Evolutionary conservation across 1,284 basidiomycete genomes (phyloP).

Genomic region (Marasmius fiardii): DNA sequence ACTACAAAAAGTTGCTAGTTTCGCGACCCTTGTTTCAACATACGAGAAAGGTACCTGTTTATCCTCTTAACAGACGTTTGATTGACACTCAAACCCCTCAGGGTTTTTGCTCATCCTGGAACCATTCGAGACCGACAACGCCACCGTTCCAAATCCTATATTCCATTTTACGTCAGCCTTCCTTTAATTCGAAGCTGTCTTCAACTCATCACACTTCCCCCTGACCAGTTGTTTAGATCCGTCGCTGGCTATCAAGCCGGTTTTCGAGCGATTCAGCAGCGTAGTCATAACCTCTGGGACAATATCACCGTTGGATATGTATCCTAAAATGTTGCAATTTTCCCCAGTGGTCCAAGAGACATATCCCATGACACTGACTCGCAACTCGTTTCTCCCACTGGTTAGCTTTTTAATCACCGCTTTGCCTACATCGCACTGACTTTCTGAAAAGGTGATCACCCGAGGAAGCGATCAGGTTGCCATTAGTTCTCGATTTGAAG

Average conservation of each 20-base stretch:
- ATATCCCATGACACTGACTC: conserved; percentile 96
- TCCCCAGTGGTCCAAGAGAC: conserved; percentile 96
- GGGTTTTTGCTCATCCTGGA: conserved; percentile 97
- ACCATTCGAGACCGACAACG: conserved; percentile 98
- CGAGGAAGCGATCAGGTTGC: conserved; percentile 98
- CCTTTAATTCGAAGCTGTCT: neutral
- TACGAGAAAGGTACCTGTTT: conserved; percentile 85
- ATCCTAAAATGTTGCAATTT: conserved; percentile 99
- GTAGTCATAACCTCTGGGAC: conserved; percentile 99
- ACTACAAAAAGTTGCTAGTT: conserved; percentile 93
- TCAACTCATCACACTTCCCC: conserved; percentile 10
- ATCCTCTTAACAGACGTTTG: conserved; percentile 6
- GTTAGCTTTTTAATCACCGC: conserved; percentile 40
- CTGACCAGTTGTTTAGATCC: conserved; percentile 87
- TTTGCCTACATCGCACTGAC: conserved; percentile 4
- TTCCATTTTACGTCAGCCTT: conserved; percentile 91
- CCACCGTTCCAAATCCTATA: conserved; percentile 97
- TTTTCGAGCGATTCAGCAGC: conserved; percentile 97
- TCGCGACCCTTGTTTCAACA: conserved; percentile 96
- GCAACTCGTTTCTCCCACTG: conserved; percentile 97
- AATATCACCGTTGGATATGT: conserved; percentile 99
- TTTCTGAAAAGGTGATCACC: conserved; percentile 80
- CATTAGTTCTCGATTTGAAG: conserved; percentile 98
- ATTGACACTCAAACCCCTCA: conserved; percentile 26
- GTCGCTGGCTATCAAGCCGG: conserved; percentile 94